Conservation (phyloP, 495 filamentous ascomycete species). For the Hyaloscypha bicolor region DNA sequence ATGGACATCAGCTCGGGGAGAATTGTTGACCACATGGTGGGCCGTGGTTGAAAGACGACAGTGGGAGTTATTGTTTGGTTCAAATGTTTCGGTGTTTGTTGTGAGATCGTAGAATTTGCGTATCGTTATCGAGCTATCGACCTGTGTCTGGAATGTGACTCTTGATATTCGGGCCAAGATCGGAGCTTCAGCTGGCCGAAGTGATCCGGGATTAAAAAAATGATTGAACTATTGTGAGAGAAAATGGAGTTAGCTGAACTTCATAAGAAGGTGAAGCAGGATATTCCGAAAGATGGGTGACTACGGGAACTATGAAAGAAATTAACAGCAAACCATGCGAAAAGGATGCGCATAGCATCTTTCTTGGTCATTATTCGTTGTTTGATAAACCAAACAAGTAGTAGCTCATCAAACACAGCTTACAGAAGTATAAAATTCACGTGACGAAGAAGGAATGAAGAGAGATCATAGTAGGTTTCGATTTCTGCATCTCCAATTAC, state of each 20-base stretch:
- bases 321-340: neutral
- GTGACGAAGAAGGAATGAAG: neutral
- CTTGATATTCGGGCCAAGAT: neutral
- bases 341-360: neutral
- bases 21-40: conserved; percentile 14
- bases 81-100: neutral
- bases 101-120: neutral
- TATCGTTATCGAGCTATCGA: neutral
- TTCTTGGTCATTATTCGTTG: neutral
- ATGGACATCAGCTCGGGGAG: conserved; percentile 12
- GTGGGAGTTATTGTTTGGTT: neutral
- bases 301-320: neutral
- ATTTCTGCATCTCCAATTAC: neutral
- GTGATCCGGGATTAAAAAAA: neutral
- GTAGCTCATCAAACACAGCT: neutral
- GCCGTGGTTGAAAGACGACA: neutral
- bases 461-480: neutral
- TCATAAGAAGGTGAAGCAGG: neutral
- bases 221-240: neutral
- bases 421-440: neutral
- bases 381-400: neutral
- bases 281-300: neutral
- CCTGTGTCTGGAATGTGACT: neutral
- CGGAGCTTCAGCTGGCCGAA: too few relatives aligned
- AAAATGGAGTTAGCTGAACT: neutral